A percentile compares a stretch with the other conserved stretches of the same genome.
Conservation (phyloP, 805 yeast species). For the Kurtzmaniella fragi region DNA sequence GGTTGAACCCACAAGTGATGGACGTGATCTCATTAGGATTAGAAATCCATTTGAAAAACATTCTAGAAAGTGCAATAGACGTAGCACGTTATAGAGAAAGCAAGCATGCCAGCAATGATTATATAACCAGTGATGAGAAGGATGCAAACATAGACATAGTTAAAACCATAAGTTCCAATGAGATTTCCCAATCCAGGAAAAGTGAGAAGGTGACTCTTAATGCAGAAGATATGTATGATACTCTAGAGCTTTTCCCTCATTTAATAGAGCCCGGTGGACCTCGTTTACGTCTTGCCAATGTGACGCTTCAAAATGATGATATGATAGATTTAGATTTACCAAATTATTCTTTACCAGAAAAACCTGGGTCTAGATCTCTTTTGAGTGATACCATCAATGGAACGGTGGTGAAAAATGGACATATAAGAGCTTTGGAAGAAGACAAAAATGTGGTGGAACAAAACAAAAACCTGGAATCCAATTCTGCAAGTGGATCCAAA, state of each 20-base stretch:
- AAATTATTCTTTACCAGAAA: constrained; percentile 28
- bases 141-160: not conserved
- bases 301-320: constrained; percentile 55
- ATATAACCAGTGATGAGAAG: constrained; percentile 13
- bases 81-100: constrained; percentile 57
- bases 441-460: not conserved
- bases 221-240: constrained; percentile 62
- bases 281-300: constrained; percentile 42
- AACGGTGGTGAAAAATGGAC: not conserved
- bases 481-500: constrained; percentile 8
- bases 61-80: constrained; percentile 72
- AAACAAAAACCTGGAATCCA: constrained; percentile 6
- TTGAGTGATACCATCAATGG: constrained; percentile 1
- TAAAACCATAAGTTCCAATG: constrained; percentile 6
- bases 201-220: constrained; percentile 40
- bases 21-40: constrained; percentile 77
- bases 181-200: constrained; percentile 13
- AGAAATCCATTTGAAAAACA: constrained; percentile 70
- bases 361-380: constrained; percentile 8
- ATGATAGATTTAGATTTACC: constrained; percentile 20
- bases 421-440: not conserved
- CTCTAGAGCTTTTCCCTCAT: constrained; percentile 61
- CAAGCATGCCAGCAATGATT: constrained; percentile 36
- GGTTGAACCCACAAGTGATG: constrained; percentile 70
- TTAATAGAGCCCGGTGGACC: constrained; percentile 67